Conservation (phyloP, 192 early-diverging fungal species). For the Coemansia sp. region DNA sequence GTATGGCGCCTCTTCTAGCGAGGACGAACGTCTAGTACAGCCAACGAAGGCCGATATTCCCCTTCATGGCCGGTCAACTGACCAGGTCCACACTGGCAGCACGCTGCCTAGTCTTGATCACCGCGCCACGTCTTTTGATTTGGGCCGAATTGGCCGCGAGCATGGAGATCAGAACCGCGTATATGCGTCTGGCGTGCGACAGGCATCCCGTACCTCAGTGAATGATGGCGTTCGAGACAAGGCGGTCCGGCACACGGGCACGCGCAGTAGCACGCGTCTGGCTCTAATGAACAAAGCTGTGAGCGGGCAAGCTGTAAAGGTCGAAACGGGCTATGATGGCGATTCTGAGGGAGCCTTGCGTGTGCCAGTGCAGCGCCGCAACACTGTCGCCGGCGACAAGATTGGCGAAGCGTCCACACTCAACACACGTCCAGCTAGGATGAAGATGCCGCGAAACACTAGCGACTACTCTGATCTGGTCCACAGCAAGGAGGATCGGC, state of each 20-base stretch:
- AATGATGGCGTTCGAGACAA: not conserved
- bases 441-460: constrained; percentile 42
- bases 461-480: constrained; percentile 37
- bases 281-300: constrained; percentile 5
- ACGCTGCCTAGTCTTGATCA: constrained; percentile 24
- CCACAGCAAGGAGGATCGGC: constrained; percentile 32
- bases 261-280: constrained; percentile 24
- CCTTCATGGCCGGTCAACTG: not conserved
- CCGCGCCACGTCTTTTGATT: constrained; percentile 49
- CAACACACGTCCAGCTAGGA: constrained; percentile 9
- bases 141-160: constrained; percentile 30
- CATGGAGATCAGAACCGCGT: not conserved
- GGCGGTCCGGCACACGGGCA: constrained; percentile 1
- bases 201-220: not conserved
- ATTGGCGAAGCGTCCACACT: constrained; percentile 11
- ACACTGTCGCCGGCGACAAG: constrained; percentile 53
- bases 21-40: constrained; percentile 11
- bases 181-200: not conserved
- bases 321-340: constrained; percentile 50
- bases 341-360: constrained; percentile 38
- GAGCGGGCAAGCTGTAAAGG: constrained; percentile 6
- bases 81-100: not conserved
- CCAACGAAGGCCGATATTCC: not conserved
- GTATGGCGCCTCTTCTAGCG: constrained; percentile 33
- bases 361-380: constrained; percentile 42